These are phyloP conservation scores for Lodderomyces pseudojiufengensis DNA, from an alignment of 1,139 yeast genomes.

Conservation along the genomic window DNA sequence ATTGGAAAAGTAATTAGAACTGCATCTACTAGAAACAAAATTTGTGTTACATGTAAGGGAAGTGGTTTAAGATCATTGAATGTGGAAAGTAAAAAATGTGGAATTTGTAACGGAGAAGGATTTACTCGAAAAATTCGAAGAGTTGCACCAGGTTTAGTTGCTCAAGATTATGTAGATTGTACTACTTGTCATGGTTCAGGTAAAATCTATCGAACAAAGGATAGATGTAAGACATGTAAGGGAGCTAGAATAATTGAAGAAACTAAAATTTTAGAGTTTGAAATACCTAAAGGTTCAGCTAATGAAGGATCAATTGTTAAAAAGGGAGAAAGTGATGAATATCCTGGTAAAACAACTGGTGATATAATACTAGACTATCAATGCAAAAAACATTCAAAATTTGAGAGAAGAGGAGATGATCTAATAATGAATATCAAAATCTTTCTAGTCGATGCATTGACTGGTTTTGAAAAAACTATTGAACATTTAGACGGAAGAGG, in stretches of 20 bases:
- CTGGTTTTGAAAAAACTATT: slow-evolving; percentile 70
- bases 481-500: slow-evolving; percentile 84
- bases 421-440: slow-evolving; percentile 58
- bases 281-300: slow-evolving; percentile 67
- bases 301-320: slow-evolving; percentile 61
- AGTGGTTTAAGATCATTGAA: slow-evolving; percentile 69
- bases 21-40: slow-evolving; percentile 65
- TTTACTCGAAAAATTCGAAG: slow-evolving; percentile 54
- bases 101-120: slow-evolving; percentile 74
- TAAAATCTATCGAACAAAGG: slow-evolving; percentile 55
- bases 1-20: slow-evolving; percentile 79
- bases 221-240: slow-evolving; percentile 71
- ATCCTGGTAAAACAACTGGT: slow-evolving; percentile 71
- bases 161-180: slow-evolving; percentile 64
- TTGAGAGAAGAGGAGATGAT: slow-evolving; percentile 62
- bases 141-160: slow-evolving; percentile 73
- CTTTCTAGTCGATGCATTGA: slow-evolving; percentile 73
- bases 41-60: slow-evolving; percentile 73
- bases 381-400: slow-evolving; percentile 43
- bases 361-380: slow-evolving; percentile 64
- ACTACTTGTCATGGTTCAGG: slow-evolving; percentile 74
- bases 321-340: slow-evolving; percentile 74
- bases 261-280: slow-evolving; percentile 72
- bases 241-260: slow-evolving; percentile 66
- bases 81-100: slow-evolving; percentile 48